phyloP scores from a whole-genome alignment of 257 asterid genomes.

The Plantago elongata region DNA sequence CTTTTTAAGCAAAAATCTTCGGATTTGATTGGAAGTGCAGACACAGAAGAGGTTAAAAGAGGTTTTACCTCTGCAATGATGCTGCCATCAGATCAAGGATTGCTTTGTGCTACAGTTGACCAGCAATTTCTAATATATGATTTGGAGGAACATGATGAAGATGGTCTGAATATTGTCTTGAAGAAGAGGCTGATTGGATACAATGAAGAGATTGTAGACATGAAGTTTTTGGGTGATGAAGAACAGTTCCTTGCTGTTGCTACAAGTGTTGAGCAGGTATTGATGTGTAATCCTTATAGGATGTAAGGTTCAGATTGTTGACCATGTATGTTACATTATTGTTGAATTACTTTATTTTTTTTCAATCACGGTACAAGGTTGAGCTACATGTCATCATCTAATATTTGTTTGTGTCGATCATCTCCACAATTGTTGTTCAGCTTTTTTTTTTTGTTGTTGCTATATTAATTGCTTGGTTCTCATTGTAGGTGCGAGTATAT shows the following conservation, averaged over 20 bases:
- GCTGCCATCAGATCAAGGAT: constrained; percentile 72
- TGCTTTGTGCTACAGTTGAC: constrained; percentile 87
- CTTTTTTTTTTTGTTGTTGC: constrained; percentile 10
- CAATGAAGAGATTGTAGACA: constrained; percentile 92
- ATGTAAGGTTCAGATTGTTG: constrained; percentile 9
- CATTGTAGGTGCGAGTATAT: constrained; percentile 76
- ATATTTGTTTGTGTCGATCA: neutral
- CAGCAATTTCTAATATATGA: constrained; percentile 89
- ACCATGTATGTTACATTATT: neutral
- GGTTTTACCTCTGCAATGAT: constrained; percentile 81
- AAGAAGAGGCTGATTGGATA: constrained; percentile 82
- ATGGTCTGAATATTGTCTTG: constrained; percentile 45
- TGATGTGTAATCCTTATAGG: neutral
- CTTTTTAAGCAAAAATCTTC: constrained; percentile 87
- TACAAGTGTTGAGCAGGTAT: constrained; percentile 89
- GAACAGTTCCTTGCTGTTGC: constrained; percentile 91
- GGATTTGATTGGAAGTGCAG: constrained; percentile 60
- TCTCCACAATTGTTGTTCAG: constrained; percentile 14
- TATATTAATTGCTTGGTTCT: constrained; percentile 10
- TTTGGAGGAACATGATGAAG: constrained; percentile 42
- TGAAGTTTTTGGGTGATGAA: constrained; percentile 93
- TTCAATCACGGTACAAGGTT: no score
- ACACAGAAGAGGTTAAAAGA: constrained; percentile 65
- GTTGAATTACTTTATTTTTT: neutral
- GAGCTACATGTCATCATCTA: neutral